A percentile compares a stretch with the other conserved stretches of the same genome.
Evolutionary conservation across 352 stramenopile genomes (phyloP).

Genomic region (Phytophthora uliginosa): DNA sequence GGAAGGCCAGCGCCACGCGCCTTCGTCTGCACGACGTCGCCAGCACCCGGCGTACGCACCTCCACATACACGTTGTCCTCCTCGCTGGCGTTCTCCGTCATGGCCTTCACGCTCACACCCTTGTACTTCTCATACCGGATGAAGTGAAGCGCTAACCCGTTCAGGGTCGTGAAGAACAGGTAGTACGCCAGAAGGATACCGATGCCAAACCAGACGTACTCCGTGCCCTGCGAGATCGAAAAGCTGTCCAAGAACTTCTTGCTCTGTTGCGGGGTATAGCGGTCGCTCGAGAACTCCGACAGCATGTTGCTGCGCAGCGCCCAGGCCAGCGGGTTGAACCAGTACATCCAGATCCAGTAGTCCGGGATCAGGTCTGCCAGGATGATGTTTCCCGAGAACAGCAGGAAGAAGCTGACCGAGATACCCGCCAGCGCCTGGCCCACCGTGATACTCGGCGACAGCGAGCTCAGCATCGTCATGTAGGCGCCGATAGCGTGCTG

Average conservation of each 20-base stretch:
- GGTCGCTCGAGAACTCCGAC: constrained; percentile 59
- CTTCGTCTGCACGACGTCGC: constrained; percentile 25
- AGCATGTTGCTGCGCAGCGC: constrained; percentile 66
- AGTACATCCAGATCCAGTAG: constrained; percentile 89
- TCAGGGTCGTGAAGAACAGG: constrained; percentile 55
- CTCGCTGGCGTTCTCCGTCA: constrained; percentile 39
- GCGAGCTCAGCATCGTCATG: constrained; percentile 69
- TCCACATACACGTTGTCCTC: constrained; percentile 45
- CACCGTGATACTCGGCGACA: constrained; percentile 67
- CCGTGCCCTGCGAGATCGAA: constrained; percentile 46
- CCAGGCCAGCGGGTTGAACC: constrained; percentile 73
- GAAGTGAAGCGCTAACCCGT: constrained; percentile 54
- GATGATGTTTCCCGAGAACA: constrained; percentile 89
- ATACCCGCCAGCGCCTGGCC: constrained; percentile 59
- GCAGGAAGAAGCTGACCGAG: constrained; percentile 71
- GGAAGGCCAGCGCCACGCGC: constrained; percentile 31
- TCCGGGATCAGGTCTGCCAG: constrained; percentile 69
- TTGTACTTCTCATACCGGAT: constrained; percentile 60
- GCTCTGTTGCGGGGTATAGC: constrained; percentile 45
- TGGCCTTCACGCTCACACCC: constrained; percentile 47
- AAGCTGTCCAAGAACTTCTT: constrained; percentile 41
- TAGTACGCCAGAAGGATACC: constrained; percentile 52
- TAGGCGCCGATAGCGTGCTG: constrained; percentile 74
- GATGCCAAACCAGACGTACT: constrained; percentile 60
- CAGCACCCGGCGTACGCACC: constrained; percentile 31